These are phyloP conservation scores for Gaertneriomyces semiglobifer DNA, from an alignment of 192 early-diverging fungal genomes.

Conservation along the genomic window DNA sequence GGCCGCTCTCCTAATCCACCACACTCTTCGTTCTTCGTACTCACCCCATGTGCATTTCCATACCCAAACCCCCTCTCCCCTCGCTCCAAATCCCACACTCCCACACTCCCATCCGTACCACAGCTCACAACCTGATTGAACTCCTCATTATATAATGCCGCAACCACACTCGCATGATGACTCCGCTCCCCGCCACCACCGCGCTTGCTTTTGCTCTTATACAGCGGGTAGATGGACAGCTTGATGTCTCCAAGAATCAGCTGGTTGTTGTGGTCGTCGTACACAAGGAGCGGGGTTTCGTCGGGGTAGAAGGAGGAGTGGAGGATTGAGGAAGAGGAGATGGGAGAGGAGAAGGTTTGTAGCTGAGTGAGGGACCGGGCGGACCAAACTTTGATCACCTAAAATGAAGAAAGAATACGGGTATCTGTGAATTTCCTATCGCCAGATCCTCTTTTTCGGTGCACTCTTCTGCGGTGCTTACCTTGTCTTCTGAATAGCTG, in stretches of 20 bases:
- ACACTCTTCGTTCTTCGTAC: background rate
- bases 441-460: too few relatives aligned
- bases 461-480: background rate
- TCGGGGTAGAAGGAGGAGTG: background rate
- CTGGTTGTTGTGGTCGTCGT: slow-evolving; percentile 46
- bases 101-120: slow-evolving; percentile 50
- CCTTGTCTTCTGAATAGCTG: slow-evolving; percentile 58
- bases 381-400: slow-evolving; percentile 65
- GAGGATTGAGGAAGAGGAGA: slow-evolving; percentile 39
- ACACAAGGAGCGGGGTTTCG: background rate
- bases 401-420: slow-evolving; percentile 1
- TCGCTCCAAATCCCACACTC: slow-evolving; percentile 52
- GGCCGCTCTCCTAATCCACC: too few relatives aligned
- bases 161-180: slow-evolving; percentile 50
- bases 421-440: background rate
- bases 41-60: slow-evolving; percentile 57
- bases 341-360: slow-evolving; percentile 55
- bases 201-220: background rate
- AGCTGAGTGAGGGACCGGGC: slow-evolving; percentile 55
- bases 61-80: slow-evolving; percentile 61
- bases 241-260: slow-evolving; percentile 55
- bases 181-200: slow-evolving; percentile 14
- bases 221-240: slow-evolving; percentile 51
- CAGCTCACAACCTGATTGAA: slow-evolving; percentile 62
- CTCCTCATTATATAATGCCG: slow-evolving; percentile 59